Evolutionary conservation across 176 grass and related monocot species (phyloP), one percentile per base, ranked within the genome.

Genomic region (sorghum (Sorghum bicolor)): DNA sequence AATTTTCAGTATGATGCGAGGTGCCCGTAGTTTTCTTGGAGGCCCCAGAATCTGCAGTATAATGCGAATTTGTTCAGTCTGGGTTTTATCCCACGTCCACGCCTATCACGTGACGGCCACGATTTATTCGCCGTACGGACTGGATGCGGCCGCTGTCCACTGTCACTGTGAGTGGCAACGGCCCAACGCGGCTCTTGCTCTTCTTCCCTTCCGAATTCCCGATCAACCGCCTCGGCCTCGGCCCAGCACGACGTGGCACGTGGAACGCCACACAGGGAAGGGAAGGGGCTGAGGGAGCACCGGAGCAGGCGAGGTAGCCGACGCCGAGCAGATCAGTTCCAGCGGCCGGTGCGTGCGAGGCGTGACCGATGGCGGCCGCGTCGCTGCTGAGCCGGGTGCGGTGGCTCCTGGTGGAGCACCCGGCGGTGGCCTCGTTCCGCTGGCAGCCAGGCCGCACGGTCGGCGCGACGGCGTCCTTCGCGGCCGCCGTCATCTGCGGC

Each of bases 321-420:
- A 62, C 40, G 22, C 15, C 40, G 16, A 62, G 75, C n/a, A 28
- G 75, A 62, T 26, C 52, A 39, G 33, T 25, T n/a, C 25, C 34
- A 4, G 60, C 39, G 5, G 9, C 6, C 24, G 0, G 39, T 14
- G 75, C 39, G 10, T 10, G 22, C 28, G 29, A 80, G 30, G 26
- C 40, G 78, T 25, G 5, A 44, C 48, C 70, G 19, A 88, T 89
- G 92, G 82, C 75, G 92, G 85, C 70, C 9, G 43, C 63, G 24
- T 80, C 29, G 77, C 31, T 85, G 66, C 67, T 79, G 76, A 24
- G 69, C 41, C 71, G 50, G 26, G 89, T 79, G 26, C 89, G 79
- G 38, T 90, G 88, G 88, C 80, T 85, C 78, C 87, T 98, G 58
- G 96, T 95, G 30, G 92, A 98, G 19, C 92, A 88, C 58, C 93